These are phyloP conservation scores for Saccharomycopsis fibuligera DNA, from an alignment of 805 yeast species.

Conservation along the genomic window DNA sequence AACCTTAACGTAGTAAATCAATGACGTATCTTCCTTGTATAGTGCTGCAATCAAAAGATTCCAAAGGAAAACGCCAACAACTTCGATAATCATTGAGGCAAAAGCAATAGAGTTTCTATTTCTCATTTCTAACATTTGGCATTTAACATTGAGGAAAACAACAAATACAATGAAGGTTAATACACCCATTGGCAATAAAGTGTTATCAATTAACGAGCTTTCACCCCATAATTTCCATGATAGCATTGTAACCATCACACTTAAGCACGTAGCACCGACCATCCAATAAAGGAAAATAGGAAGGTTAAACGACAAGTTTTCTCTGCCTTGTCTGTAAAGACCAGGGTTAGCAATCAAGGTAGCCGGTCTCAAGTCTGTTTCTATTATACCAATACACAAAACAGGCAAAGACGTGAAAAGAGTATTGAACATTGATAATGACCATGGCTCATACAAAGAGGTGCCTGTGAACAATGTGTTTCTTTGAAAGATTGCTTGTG, in stretches of 20 bases:
- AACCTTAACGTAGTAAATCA: conserved; percentile 63
- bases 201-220: conserved; percentile 60
- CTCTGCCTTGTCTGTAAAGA: conserved; percentile 70
- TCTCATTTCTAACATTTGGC: conserved; percentile 74
- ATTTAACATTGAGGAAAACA: conserved; percentile 66
- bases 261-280: conserved; percentile 63
- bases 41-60: conserved; percentile 66
- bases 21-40: conserved; percentile 45
- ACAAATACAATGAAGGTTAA: conserved; percentile 68
- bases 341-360: conserved; percentile 91
- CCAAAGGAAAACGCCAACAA: conserved; percentile 85
- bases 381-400: conserved; percentile 89
- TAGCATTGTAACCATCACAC: conserved; percentile 64
- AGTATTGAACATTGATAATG: conserved; percentile 94
- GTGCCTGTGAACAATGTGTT: conserved; percentile 88
- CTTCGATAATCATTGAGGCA: conserved; percentile 61
- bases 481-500: conserved; percentile 84
- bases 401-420: conserved; percentile 91
- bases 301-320: conserved; percentile 68
- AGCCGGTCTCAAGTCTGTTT: conserved; percentile 81
- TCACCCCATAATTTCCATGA: conserved; percentile 68
- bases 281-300: conserved; percentile 72
- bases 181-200: conserved; percentile 78
- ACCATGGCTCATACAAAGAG: conserved; percentile 91
- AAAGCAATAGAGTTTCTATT: conserved; percentile 65